Base-by-base conservation (phyloP, 2,329 filamentous ascomycete species). In the Aureobasidium lini region DNA sequence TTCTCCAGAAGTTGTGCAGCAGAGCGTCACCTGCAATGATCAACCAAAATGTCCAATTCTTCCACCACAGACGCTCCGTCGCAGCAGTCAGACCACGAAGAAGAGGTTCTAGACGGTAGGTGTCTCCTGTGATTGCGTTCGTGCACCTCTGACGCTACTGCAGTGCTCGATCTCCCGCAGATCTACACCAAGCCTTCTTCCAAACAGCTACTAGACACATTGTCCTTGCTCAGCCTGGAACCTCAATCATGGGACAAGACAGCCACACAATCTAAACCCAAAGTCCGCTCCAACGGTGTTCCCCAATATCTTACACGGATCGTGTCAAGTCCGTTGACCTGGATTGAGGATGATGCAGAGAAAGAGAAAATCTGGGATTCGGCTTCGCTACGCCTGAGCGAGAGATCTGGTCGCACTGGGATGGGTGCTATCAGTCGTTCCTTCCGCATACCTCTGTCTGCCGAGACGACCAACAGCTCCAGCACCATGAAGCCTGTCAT, bases 361-460 rank as follows among this genome's bases (percentile, higher is more conserved):
- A 83, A 80, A 67, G 89, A 93, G 69, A 68, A 73, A 6, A 73
- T 95, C 13, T 95, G 91, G 89, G 84, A 88, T 47, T 78, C 86
- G 64, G 91, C 93, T 1, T 91, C 90, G 65, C 81, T 82, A 61
- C 81, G 93, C 49, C 81, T 97, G 62, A 87, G 89, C 44, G 92
- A 96, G 72, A 82, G 93, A 15, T 95, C 91, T 62, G 94, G 94
- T 1, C 82, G 94, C 57, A 82, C 71, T 74, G 86, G 82, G 40
- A 86, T 86, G 82, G 81, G 83, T 28, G 79, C 82, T 31, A 79
- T 88, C 65, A 82, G 79, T 47, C 79, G 86, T 43, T 76, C 75
- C 10, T 88, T 89, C 70, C 72, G 67, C 7, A 82, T 89, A 43
- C 71, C 72, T 10, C 70, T 69, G n/a, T 53, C 54, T 7, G 29